phyloP scores from a whole-genome alignment of 257 asterid genomes.

The Lavandula angustifolia region DNA sequence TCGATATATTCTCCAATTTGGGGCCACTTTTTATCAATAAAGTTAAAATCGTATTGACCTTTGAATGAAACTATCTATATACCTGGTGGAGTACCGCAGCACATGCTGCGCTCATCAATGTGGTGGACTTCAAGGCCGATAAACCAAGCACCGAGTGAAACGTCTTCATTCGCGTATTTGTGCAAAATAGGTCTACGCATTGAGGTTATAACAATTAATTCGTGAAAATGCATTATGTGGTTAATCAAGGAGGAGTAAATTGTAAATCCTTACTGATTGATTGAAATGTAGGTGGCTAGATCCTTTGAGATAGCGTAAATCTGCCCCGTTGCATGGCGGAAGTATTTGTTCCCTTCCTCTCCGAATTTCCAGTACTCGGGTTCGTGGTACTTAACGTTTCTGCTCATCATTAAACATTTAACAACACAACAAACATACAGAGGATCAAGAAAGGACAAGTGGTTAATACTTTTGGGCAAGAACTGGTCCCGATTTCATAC shows the following conservation, averaged over 20 bases:
- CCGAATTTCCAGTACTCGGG: conserved; percentile 92
- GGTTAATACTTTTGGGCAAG: conserved; percentile 63
- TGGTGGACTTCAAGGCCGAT: conserved; percentile 86
- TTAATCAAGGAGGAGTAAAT: not conserved
- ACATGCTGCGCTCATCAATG: conserved; percentile 79
- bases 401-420: conserved; percentile 28
- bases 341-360: conserved; percentile 79
- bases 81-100: conserved; percentile 91
- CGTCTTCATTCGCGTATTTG: conserved; percentile 84
- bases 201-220: conserved; percentile 20
- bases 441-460: not conserved
- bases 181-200: conserved; percentile 70
- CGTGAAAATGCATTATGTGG: not conserved
- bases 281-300: conserved; percentile 80
- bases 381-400: conserved; percentile 82
- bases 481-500: conserved; percentile 93
- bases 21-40: not conserved
- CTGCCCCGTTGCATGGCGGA: conserved; percentile 89
- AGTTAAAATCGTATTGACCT: not conserved
- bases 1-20: not conserved
- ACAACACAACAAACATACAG: conserved; percentile 5
- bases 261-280: conserved; percentile 60
- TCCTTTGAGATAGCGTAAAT: conserved; percentile 84
- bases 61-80: not conserved
- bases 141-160: conserved; percentile 78